Evolutionary conservation across 2,329 filamentous ascomycete genomes (phyloP).

Genomic region (Magnaporthiopsis incrustans): DNA sequence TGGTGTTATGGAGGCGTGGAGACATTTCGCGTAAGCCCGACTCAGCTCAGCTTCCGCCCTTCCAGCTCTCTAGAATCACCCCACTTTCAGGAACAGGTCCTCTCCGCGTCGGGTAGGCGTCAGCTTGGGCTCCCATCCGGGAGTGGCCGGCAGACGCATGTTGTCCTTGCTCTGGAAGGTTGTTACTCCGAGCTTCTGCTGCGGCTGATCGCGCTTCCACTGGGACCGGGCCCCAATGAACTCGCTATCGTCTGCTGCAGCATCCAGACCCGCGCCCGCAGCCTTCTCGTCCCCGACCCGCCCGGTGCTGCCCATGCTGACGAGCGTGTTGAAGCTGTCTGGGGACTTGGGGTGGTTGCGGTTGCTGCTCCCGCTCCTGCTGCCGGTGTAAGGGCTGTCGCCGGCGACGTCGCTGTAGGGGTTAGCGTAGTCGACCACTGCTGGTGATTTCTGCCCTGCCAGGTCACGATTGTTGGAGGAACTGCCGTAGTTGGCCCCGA

Average conservation of each 20-base stretch:
- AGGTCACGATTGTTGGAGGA: background rate
- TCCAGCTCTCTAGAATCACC: no score
- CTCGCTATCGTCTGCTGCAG: slow-evolving; percentile 15
- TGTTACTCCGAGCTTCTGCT: background rate
- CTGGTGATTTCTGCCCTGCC: background rate
- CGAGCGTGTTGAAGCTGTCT: slow-evolving; percentile 9
- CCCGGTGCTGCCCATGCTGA: slow-evolving; percentile 34
- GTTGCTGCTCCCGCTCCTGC: slow-evolving; percentile 5
- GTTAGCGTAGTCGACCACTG: background rate
- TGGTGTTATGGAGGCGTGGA: background rate
- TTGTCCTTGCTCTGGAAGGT: slow-evolving; percentile 9
- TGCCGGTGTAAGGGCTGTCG: slow-evolving; percentile 9
- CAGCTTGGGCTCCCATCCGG: slow-evolving; percentile 55
- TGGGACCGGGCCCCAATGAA: slow-evolving; percentile 3
- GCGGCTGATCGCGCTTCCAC: slow-evolving; percentile 4
- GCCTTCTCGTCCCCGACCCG: slow-evolving; percentile 42
- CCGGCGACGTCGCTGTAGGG: background rate
- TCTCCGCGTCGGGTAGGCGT: slow-evolving; percentile 60
- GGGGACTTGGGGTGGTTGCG: slow-evolving; percentile 1
- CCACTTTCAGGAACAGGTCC: slow-evolving; percentile 53
- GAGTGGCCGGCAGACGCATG: slow-evolving; percentile 33
- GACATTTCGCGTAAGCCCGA: no score
- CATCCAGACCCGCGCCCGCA: slow-evolving; percentile 33
- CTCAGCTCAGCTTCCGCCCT: no score
- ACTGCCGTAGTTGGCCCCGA: background rate